Evolutionary conservation across 148 eudicot species (phyloP), one percentile per base, ranked within the genome.

Genomic region (Nepenthes mirabilis): DNA sequence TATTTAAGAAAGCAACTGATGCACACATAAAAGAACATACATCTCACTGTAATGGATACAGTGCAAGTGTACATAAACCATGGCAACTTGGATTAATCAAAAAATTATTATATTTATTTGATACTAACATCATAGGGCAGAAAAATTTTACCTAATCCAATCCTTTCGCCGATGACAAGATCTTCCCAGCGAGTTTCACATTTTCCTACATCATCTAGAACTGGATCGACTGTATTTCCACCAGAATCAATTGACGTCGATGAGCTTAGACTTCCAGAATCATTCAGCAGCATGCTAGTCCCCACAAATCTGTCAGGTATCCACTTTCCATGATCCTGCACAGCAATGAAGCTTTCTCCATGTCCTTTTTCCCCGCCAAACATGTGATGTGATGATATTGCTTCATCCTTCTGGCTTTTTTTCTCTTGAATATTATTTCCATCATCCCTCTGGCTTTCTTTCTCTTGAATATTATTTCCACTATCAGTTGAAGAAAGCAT

Each of bases 151-250:
- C 99, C 99, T 79, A 93, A 77, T 70, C 97, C 99, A 69, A 93
- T 93, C 66, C 99, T 80, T 79, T 93, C 99, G 56, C 91, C 97
- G 68, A 93, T 67, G 52, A 79, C 86, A 73, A 93, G 95, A 72
- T 89, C 86, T 68, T 93, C 99, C 99, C 99, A 93, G 35, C 80
- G 78, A 67, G 89, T 88, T 78, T 93, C 99, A 78, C 95, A 88
- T 36, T 85, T 89, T 66, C 88, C 91, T 56, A 93, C 99, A 78
- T 86, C 99, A 76, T 89, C 99, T 65, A 93, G 79, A 49, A 77
- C 74, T 36, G 79, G 84, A 62, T 88, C 89, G 74, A 59, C 76
- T 60, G 70, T 72, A 59, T 58, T 60, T 43, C 79, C 61, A 60
- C 62, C 55, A 47, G 71, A 60, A 68, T 55, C 65, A 43, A 56